Percentiles rank a stretch among this genome's conserved stretches.
These are phyloP conservation scores for Stylosanthes scabra DNA, from an alignment of 331 rosid genomes.

Conservation along the genomic window DNA sequence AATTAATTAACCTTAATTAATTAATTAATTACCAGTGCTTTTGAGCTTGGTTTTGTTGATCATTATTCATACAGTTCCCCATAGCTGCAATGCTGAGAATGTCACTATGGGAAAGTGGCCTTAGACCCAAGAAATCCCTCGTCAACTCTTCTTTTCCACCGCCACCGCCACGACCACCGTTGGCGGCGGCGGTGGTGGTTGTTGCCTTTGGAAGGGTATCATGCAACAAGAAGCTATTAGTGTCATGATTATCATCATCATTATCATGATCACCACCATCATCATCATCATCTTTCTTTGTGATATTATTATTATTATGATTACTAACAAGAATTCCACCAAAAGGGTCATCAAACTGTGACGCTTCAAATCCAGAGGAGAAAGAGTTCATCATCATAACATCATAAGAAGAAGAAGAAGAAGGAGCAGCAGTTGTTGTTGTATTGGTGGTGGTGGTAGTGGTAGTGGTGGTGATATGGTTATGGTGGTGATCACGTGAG, in stretches of 20 bases:
- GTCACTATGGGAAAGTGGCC: constrained; percentile 74
- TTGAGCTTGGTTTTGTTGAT: constrained; percentile 60
- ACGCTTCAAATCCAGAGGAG: constrained; percentile 67
- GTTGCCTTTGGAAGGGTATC: constrained; percentile 18
- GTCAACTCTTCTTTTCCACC: constrained; percentile 65
- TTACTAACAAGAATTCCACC: constrained; percentile 50
- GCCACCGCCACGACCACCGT: background rate
- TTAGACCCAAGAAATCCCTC: constrained; percentile 89
- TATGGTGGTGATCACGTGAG: constrained; percentile 40
- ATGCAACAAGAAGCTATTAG: constrained; percentile 17
- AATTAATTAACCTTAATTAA: constrained; percentile 41
- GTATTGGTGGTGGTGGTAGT: background rate
- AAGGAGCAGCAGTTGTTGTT: background rate
- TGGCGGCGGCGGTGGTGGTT: background rate
- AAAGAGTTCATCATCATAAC: constrained; percentile 59
- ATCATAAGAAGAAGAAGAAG: constrained; percentile 45
- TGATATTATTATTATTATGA: background rate
- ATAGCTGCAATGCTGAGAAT: constrained; percentile 76
- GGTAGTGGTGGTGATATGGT: background rate
- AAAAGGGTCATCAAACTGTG: constrained; percentile 71
- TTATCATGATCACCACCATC: background rate
- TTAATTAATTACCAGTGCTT: constrained; percentile 67
- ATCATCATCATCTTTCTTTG: constrained; percentile 46
- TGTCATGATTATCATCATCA: no score
- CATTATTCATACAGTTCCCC: constrained; percentile 66